These are phyloP conservation scores for Pythium phragmitis DNA, from an alignment of 352 stramenopile species.

Conservation along the genomic window DNA sequence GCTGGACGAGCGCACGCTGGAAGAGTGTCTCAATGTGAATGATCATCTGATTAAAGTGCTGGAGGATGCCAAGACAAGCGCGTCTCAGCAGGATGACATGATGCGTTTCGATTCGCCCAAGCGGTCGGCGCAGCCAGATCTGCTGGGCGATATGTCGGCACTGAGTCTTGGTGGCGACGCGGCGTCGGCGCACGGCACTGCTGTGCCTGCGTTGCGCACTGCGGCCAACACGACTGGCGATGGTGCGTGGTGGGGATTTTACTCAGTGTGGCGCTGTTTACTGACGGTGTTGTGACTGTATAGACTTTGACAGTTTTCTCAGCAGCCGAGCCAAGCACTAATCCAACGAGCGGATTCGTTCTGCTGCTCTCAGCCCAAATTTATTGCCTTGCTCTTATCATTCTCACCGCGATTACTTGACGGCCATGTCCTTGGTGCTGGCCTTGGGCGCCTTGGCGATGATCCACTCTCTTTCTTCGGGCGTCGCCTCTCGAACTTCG, in stretches of 20 bases:
- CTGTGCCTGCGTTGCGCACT: constrained; percentile 16
- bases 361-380: neutral
- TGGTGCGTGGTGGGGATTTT: constrained; percentile 28
- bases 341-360: neutral
- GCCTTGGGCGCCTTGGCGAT: constrained; percentile 55
- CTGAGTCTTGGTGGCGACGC: constrained; percentile 23
- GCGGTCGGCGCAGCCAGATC: constrained; percentile 25
- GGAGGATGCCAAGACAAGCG: constrained; percentile 42
- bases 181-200: constrained; percentile 1
- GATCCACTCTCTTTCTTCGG: constrained; percentile 67
- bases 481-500: constrained; percentile 45
- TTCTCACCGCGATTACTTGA: constrained; percentile 33
- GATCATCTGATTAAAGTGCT: constrained; percentile 79
- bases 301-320: constrained; percentile 50
- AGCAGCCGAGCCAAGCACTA: constrained; percentile 33
- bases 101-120: constrained; percentile 64
- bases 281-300: neutral
- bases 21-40: constrained; percentile 86
- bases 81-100: constrained; percentile 33
- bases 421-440: constrained; percentile 70
- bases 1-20: constrained; percentile 76
- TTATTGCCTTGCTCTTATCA: neutral
- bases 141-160: constrained; percentile 18
- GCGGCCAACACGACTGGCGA: constrained; percentile 44
- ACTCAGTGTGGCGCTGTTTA: neutral